Evolutionary conservation across 164 flowering plant genomes (phyloP).

Genomic region (Vitis rupestris): DNA sequence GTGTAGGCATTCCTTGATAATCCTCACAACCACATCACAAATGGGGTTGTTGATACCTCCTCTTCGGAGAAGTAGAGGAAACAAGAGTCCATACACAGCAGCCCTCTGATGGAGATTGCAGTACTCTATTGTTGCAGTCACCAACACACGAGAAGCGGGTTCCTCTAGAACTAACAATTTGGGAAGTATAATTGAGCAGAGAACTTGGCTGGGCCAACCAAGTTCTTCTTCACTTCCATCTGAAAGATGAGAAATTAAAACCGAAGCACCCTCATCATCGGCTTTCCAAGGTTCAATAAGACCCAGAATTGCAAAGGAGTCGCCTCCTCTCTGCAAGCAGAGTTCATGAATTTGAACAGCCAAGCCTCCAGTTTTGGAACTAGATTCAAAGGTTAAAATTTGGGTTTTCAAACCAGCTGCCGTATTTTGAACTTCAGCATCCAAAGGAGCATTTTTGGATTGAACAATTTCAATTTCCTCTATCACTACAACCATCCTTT

Average conservation of each 20-base stretch:
- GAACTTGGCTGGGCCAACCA: slow-evolving; percentile 59
- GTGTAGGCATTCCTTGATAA: slow-evolving; percentile 73
- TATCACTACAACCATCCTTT: slow-evolving; percentile 19
- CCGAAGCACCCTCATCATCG: slow-evolving; percentile 59
- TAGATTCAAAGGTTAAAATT: slow-evolving; percentile 40
- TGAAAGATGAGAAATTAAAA: slow-evolving; percentile 48
- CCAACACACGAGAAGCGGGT: slow-evolving; percentile 61
- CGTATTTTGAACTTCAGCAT: slow-evolving; percentile 32
- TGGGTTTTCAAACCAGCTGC: slow-evolving; percentile 38
- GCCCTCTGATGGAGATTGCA: slow-evolving; percentile 65
- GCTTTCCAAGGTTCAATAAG: slow-evolving; percentile 72
- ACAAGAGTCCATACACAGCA: slow-evolving; percentile 60
- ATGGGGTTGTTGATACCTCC: slow-evolving; percentile 58
- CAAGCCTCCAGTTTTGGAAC: slow-evolving; percentile 28
- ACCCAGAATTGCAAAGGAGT: slow-evolving; percentile 39
- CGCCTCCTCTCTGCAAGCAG: slow-evolving; percentile 25
- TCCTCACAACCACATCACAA: slow-evolving; percentile 56
- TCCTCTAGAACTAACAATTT: slow-evolving; percentile 52
- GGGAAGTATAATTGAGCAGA: slow-evolving; percentile 63
- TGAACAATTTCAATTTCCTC: slow-evolving; percentile 19
- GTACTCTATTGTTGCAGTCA: slow-evolving; percentile 44
- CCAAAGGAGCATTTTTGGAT: slow-evolving; percentile 18
- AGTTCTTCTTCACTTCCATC: slow-evolving; percentile 33
- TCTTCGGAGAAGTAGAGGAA: slow-evolving; percentile 45
- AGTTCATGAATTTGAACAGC: slow-evolving; percentile 53